Conservation (phyloP, 106 monocot genomes). For the Triglochin maritima region DNA sequence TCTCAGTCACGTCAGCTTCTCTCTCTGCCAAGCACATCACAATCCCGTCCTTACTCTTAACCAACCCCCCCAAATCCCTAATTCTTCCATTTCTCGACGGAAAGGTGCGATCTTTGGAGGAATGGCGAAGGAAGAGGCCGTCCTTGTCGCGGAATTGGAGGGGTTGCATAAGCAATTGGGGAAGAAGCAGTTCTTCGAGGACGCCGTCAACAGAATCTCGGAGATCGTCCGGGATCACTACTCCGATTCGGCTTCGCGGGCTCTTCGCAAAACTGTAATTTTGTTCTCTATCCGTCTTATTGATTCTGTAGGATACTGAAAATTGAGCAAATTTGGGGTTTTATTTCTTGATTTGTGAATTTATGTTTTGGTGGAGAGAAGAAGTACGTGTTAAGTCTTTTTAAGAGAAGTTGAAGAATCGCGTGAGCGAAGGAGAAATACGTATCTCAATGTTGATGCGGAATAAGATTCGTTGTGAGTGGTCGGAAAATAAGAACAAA, state of each 20-base stretch:
- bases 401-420: background rate
- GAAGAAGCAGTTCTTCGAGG: conserved; percentile 88
- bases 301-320: background rate
- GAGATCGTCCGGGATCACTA: conserved; percentile 37
- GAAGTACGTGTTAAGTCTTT: background rate
- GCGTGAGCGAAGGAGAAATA: background rate
- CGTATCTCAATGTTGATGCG: background rate
- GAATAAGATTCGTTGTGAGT: background rate
- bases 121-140: conserved; percentile 9
- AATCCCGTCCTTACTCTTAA: too few relatives aligned
- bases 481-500: background rate
- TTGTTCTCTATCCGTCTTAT: background rate
- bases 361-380: background rate
- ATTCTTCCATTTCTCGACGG: too few relatives aligned
- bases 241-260: conserved; percentile 32
- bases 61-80: too few relatives aligned
- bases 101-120: background rate
- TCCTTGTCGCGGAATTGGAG: conserved; percentile 38
- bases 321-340: background rate
- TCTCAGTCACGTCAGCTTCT: too few relatives aligned
- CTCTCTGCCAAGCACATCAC: too few relatives aligned
- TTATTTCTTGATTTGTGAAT: background rate
- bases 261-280: conserved; percentile 56
- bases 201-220: conserved; percentile 48
- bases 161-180: conserved; percentile 58